Percentiles rank a stretch among this genome's conserved stretches.
Conservation (phyloP, 2,329 filamentous ascomycete genomes). For the Penicillium sp. region DNA sequence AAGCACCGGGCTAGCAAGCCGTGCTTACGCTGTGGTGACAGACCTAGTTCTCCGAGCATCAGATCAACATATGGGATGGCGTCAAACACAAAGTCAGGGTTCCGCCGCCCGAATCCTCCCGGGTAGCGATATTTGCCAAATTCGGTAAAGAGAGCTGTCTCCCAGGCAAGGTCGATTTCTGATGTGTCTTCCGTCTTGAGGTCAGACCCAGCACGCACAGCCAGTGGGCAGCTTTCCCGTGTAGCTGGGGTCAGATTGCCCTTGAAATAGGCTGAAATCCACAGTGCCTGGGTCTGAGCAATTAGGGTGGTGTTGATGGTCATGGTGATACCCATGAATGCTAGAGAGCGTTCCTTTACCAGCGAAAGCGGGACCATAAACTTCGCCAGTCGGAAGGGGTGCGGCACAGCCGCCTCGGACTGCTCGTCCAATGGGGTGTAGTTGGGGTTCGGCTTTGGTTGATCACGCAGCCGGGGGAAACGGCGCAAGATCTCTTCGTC, state of each 20-base stretch:
- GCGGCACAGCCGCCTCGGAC: conserved; percentile 39
- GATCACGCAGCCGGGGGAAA: conserved; percentile 52
- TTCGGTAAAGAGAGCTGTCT: conserved; percentile 64
- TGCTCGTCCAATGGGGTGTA: conserved; percentile 34
- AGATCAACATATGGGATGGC: conserved; percentile 70
- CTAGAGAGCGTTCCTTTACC: conserved; percentile 45
- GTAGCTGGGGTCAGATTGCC: conserved; percentile 46
- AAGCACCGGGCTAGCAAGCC: conserved; percentile 36
- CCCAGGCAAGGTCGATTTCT: conserved; percentile 45
- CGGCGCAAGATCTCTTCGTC: conserved; percentile 52
- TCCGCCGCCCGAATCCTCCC: conserved; percentile 57
- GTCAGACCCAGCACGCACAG: conserved; percentile 15
- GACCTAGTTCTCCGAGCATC: conserved; percentile 64
- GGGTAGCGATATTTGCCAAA: conserved; percentile 69
- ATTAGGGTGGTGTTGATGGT: conserved; percentile 48
- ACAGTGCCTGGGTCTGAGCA: conserved; percentile 56
- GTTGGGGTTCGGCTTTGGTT: conserved; percentile 35
- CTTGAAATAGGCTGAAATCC: conserved; percentile 66
- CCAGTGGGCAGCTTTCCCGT: conserved; percentile 24
- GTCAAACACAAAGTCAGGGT: conserved; percentile 71
- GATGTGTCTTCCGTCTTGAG: conserved; percentile 14
- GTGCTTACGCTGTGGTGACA: conserved; percentile 48
- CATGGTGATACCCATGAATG: conserved; percentile 51
- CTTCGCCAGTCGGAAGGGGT: conserved; percentile 50
- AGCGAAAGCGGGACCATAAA: conserved; percentile 50